Evolutionary conservation across 169 alveolate species (phyloP).

Genomic region (Cardiosporidium cionae): DNA sequence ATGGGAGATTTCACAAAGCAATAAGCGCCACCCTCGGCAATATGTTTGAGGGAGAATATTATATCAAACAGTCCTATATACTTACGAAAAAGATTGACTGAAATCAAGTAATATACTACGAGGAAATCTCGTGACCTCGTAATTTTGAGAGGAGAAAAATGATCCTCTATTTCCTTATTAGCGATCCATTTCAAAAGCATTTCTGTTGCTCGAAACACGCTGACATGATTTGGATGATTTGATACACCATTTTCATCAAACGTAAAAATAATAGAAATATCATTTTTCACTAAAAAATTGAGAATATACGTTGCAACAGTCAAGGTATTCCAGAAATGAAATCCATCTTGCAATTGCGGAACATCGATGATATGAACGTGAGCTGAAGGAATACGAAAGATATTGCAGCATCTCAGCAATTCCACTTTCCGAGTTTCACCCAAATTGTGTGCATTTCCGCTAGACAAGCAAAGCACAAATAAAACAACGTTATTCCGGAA

Average conservation of each 20-base stretch:
- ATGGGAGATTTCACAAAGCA: no score
- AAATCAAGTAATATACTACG: no score
- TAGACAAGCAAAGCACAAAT: background rate
- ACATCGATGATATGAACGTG: background rate
- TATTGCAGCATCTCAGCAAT: background rate
- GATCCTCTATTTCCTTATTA: no score
- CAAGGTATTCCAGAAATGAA: background rate
- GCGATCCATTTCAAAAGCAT: no score
- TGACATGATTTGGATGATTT: background rate
- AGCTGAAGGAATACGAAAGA: background rate
- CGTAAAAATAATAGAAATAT: background rate
- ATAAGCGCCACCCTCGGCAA: no score
- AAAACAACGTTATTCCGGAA: background rate
- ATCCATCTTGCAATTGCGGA: background rate
- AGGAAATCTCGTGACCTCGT: no score
- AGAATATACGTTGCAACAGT: background rate
- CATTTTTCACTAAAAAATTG: background rate
- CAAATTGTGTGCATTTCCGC: background rate
- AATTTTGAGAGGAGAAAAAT: no score
- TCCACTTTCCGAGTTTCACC: background rate
- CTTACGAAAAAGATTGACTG: no score
- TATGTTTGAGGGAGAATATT: no score
- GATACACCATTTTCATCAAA: background rate
- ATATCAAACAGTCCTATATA: no score
- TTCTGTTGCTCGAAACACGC: no score